phyloP scores from a whole-genome alignment of 2,329 filamentous ascomycete genomes.

The Microsporum ferrugineum region DNA sequence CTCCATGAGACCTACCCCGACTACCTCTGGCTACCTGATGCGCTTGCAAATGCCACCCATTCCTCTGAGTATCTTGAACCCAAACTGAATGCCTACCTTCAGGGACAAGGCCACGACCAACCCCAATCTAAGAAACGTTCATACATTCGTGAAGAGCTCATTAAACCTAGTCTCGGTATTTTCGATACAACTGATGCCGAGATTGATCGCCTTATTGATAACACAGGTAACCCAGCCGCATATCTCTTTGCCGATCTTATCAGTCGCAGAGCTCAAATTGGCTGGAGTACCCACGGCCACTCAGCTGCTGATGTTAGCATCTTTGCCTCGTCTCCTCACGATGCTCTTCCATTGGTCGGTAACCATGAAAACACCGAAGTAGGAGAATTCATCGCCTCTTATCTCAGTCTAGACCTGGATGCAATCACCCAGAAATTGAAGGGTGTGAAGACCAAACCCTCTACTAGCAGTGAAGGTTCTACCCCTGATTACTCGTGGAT shows the following conservation, averaged over 20 bases:
- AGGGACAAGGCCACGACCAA: constrained; percentile 25
- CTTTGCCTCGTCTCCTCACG: constrained; percentile 63
- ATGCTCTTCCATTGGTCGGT: constrained; percentile 55
- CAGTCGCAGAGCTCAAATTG: constrained; percentile 74
- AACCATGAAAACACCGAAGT: constrained; percentile 95
- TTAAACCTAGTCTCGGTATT: constrained; percentile 64
- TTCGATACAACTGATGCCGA: constrained; percentile 60
- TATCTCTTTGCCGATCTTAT: constrained; percentile 72
- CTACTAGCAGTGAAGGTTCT: constrained; percentile 6
- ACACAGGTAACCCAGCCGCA: constrained; percentile 41
- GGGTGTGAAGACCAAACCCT: constrained; percentile 15
- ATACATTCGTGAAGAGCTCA: constrained; percentile 58
- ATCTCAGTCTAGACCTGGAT: constrained; percentile 68
- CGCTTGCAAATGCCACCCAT: constrained; percentile 67
- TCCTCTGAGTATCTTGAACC: constrained; percentile 58
- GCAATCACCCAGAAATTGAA: constrained; percentile 65
- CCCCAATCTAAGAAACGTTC: constrained; percentile 39
- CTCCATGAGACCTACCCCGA: constrained; percentile 51
- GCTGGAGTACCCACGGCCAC: constrained; percentile 92
- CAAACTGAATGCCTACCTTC: constrained; percentile 52
- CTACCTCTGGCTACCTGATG: constrained; percentile 70
- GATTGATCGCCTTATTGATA: constrained; percentile 52
- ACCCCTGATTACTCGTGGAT: constrained; percentile 28
- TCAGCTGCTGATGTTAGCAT: constrained; percentile 93
- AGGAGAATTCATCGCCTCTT: constrained; percentile 67